Conservation (phyloP, 2,329 filamentous ascomycete species). For the Dactylonectria macrodidyma region DNA sequence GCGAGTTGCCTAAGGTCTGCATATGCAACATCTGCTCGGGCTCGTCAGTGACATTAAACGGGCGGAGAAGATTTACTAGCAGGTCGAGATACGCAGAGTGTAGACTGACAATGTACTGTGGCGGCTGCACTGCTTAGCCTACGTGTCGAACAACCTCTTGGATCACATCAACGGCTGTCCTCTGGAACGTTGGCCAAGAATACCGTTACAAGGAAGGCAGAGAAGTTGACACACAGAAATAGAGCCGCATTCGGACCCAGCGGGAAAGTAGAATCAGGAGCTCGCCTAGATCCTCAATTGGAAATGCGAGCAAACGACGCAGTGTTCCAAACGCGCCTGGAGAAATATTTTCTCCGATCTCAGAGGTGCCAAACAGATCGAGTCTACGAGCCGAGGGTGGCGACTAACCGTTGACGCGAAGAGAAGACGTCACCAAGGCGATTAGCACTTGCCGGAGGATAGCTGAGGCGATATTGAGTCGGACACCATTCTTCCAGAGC, state of each 20-base stretch:
- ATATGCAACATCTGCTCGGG: conserved; percentile 28
- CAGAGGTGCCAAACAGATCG: conserved; percentile 10
- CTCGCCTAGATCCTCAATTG: conserved; percentile 29
- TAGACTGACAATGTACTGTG: conserved; percentile 31
- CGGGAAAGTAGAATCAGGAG: conserved; percentile 32
- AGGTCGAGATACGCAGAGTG: conserved; percentile 26
- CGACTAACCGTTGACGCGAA: conserved; percentile 14
- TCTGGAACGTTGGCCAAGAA: conserved; percentile 36
- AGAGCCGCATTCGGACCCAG: conserved; percentile 34
- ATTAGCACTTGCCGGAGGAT: conserved; percentile 35
- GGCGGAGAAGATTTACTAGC: not conserved
- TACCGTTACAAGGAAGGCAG: conserved; percentile 31
- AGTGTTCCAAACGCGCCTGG: conserved; percentile 28
- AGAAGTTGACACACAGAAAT: conserved; percentile 30
- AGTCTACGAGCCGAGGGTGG: conserved; percentile 11
- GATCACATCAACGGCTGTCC: conserved; percentile 23
- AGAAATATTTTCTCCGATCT: conserved; percentile 13
- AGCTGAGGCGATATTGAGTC: conserved; percentile 32
- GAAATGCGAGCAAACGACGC: conserved; percentile 26
- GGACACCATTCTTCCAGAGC: conserved; percentile 36
- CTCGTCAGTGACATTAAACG: conserved; percentile 14
- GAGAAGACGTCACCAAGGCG: conserved; percentile 19
- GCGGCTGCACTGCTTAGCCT: conserved; percentile 26
- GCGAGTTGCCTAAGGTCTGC: conserved; percentile 33
- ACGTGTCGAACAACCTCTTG: conserved; percentile 24